Base-by-base conservation (phyloP, 2,329 filamentous ascomycete genomes). In the Xylaria sp. region DNA sequence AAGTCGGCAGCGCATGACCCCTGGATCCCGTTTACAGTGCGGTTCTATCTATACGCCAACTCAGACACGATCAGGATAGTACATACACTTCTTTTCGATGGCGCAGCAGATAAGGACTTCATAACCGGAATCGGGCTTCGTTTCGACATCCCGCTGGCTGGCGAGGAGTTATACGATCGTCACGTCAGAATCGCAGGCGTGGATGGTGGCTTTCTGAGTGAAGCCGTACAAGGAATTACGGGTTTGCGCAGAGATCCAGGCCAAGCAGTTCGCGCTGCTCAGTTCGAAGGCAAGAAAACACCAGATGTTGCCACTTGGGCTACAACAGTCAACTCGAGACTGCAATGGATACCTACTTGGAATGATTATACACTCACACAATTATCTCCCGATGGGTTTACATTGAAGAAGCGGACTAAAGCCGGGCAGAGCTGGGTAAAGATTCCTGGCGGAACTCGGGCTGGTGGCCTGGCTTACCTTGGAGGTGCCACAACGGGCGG, bases 341-440 rank as follows among this genome's bases (percentile, higher is more conserved):
- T 89, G 4, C 81, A 85, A 44, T 90, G 86, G 85, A 83, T 90
- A 57, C 88, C 87, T 0, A 76, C 81, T 0, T 90, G 87, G 87
- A 85, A 82, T 60, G 87, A 89, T 70, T 90, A 86, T 74, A 83
- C 81, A 20, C 78, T 90, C 15, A 80, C 79, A 0, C 88, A 90
- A 72, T 79, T 89, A 0, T 89, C 87, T 0, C 79, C 88, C 0
- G 88, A 90, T 51, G 88, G 88, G 0, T 90, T 89, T 73, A 88
- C 82, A 0, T 76, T 90, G 23, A 85, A 85, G 77, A 90, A 90
- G 78, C 79, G 88, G 51, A 90, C 87, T 2, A 86, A 88, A 72
- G 72, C 81, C 1, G 87, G 87, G 0, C 84, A 86, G 58, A 83
- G 82, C 63, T 90, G 88, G 87, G 78, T 90, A 1, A 87, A 86